phyloP scores from a whole-genome alignment of 805 yeast species.

The Candida tibetensis region DNA sequence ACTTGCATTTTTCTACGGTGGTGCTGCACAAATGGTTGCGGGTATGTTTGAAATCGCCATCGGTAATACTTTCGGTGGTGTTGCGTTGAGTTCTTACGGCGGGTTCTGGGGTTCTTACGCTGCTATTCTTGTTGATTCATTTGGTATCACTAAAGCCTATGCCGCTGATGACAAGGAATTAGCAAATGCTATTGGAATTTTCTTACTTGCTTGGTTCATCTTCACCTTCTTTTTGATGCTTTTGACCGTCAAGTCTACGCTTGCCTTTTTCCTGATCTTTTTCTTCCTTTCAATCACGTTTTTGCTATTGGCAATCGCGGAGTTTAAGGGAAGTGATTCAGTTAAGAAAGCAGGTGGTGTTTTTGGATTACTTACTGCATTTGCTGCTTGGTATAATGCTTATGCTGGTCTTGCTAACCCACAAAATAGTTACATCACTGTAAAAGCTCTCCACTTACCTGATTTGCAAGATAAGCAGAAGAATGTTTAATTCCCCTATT shows the following conservation, averaged over 20 bases:
- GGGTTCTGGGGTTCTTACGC: constrained; percentile 80
- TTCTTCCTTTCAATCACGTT: constrained; percentile 42
- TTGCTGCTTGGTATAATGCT: constrained; percentile 45
- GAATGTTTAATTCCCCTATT: constrained; percentile 1
- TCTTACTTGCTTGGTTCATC: constrained; percentile 42
- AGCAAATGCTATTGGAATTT: constrained; percentile 36
- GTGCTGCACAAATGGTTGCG: constrained; percentile 65
- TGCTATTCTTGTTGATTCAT: constrained; percentile 45
- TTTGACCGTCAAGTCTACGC: constrained; percentile 42
- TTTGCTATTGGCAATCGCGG: constrained; percentile 39
- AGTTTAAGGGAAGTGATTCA: constrained; percentile 24
- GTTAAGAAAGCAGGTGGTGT: constrained; percentile 43
- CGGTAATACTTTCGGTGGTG: constrained; percentile 75
- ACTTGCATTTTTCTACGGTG: constrained; percentile 69
- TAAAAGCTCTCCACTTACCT: constrained; percentile 53
- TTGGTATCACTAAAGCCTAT: constrained; percentile 38
- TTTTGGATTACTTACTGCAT: constrained; percentile 41
- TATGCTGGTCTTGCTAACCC: constrained; percentile 51
- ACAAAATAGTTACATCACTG: constrained; percentile 59
- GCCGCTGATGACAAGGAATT: constrained; percentile 24
- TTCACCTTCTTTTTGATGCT: constrained; percentile 42
- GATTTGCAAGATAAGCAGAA: constrained; percentile 17
- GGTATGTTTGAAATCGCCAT: constrained; percentile 76
- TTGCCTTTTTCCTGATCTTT: constrained; percentile 41
- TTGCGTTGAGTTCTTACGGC: constrained; percentile 58